Base-by-base conservation (phyloP, 2,329 filamentous ascomycete species). In the Penicillium sp. region DNA sequence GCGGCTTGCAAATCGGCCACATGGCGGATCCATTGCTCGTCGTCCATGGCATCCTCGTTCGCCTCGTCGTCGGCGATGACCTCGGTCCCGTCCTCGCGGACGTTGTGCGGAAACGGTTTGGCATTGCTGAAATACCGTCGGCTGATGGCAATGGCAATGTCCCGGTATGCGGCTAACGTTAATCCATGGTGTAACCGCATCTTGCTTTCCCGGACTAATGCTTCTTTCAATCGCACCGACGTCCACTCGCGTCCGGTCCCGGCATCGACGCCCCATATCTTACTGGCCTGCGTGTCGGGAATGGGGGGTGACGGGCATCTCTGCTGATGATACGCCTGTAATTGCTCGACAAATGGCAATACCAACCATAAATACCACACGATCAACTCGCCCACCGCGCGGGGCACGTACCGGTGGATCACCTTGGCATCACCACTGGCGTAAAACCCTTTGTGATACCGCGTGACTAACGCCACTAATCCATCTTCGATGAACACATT, bases 361-460 rank as follows among this genome's bases (percentile, higher is more conserved):
- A 58, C 36, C 5, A 58, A 44, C 51, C 15, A 59, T 15, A 59
- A 46, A 38, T 59, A 57, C 51, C 41, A 59, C 2, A 59, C 44
- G 2, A 59, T 16, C 2, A 59, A 43, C 47, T 57, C 36, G 10
- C 54, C 47, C 3, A 57, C 46, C 2, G 2, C 31, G 31, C 31
- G 38, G 21, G 42, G 44, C 10, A 57, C 28, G 34, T 54, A 57
- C 3, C 46, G 29, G 33, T 57, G 28, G 42, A 58, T 56, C 12
- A 58, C 49, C 53, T 56, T 54, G 0, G 42, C 36, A 4, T 29
- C 26, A 12, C 52, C 51, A 13, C 36, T 52, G 1, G 44, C 34
- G 0, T 21, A 49, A 46, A 47, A 60, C 3, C 54, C 43, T 44
- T 60, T 60, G 21, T 60, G 16, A 18, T 58, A 60, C 2, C 7